These are phyloP conservation scores for Amoebophrya sp. DNA, from an alignment of 169 alveolate genomes.

Conservation along the genomic window DNA sequence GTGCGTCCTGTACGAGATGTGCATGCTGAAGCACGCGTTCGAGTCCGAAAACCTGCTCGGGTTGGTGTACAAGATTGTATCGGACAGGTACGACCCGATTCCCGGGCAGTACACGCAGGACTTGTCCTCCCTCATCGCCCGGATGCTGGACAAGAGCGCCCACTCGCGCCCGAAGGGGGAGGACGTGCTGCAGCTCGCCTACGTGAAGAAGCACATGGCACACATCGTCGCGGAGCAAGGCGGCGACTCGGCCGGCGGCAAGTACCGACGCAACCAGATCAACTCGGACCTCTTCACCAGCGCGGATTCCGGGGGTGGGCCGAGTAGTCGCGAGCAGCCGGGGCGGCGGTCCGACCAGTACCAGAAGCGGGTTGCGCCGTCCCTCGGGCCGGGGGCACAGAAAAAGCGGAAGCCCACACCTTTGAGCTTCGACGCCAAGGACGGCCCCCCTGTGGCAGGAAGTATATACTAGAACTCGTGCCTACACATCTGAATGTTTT, in stretches of 20 bases:
- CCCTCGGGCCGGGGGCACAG: conserved; percentile 15
- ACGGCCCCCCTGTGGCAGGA: not conserved
- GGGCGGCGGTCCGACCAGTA: not conserved
- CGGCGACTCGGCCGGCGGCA: not conserved
- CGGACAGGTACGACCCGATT: conserved; percentile 59
- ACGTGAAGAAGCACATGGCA: not conserved
- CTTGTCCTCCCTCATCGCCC: conserved; percentile 58
- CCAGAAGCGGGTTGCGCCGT: not conserved
- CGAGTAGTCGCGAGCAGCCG: too few relatives aligned
- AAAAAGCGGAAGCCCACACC: not conserved
- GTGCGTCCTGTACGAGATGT: conserved; percentile 47
- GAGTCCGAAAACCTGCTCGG: conserved; percentile 65
- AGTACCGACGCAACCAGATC: not conserved
- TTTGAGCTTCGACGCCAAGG: not conserved
- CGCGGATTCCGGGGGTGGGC: not conserved
- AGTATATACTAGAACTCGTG: not conserved
- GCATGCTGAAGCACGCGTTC: conserved; percentile 73
- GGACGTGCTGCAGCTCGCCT: not conserved
- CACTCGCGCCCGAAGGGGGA: conserved; percentile 31
- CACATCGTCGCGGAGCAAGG: not conserved
- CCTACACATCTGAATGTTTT: too few relatives aligned
- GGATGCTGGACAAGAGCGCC: conserved; percentile 56
- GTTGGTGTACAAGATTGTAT: conserved; percentile 65
- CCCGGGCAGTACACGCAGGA: conserved; percentile 60
- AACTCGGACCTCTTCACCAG: not conserved